Evolutionary conservation across 148 eudicot genomes (phyloP), one percentile per base, ranked within the genome.

Genomic region (Cornus controversa): DNA sequence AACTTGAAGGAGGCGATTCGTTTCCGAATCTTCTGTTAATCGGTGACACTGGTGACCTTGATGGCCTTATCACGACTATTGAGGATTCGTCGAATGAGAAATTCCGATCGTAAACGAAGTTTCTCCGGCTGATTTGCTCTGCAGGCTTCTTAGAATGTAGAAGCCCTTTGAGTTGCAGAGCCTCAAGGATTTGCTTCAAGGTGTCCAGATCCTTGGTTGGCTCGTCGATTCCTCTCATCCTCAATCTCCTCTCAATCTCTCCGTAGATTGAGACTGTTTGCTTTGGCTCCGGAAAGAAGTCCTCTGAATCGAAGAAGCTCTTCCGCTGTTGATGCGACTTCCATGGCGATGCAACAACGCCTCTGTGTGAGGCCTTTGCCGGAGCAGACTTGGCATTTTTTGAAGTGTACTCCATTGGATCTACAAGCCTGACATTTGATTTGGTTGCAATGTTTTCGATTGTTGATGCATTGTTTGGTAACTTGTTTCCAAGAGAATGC

Each of bases 91-190:
- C 84, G 6, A 15, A 50, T 0, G 72, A 26, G 77, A 74, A 79
- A 71, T 81, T 83, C 71, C 83, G 86, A 22, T 84, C 89, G 70
- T 82, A 76, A 3, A 89, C 83, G n/a, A 80, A 76, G 69, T 93
- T 93, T 14, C 80, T 71, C 23, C 79, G 82, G 54, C 81, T 70
- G 66, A 68, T 29, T 50, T 77, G 83, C 15, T 77, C 76, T 15
- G 75, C 20, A 73, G 79, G 75, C 65, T 66, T 88, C 6, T 85
- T 79, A 0, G 93, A 85, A 82, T 90, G 98, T 1, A 96, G 82
- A 5, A 96, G 87, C 15, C 98, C 99, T 86, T 96, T 93, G 23
- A 96, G 87, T 64, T 96, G 99, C 50, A 94, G 71, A 60, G 97
- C 97, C 79, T 96, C 98, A 15, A 96, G 92, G 53, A 93, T 92